Evolutionary conservation across 1,284 basidiomycete species (phyloP), one percentile per base, ranked within the genome.

Genomic region (Fomitopsis schrenkii): DNA sequence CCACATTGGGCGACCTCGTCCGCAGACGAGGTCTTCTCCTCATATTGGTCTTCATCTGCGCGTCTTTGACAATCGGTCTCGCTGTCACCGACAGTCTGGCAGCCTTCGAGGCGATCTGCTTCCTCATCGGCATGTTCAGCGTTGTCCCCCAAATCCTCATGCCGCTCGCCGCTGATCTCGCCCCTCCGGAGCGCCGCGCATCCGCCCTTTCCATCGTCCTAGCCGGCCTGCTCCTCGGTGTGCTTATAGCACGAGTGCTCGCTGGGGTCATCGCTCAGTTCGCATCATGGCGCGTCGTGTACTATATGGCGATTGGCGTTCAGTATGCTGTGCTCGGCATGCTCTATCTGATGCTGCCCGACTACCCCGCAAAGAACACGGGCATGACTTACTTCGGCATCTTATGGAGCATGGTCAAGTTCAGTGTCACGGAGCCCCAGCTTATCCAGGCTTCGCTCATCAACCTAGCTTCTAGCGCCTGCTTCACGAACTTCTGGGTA

Each of bases 111-210:
- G 76, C 74, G 0, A 68, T 85, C n/a, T 77, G 76, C 22, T 83
- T 81, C 71, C 66, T 84, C 44, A 71, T 80, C 55, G 81, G 82
- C 5, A 65, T 80, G 30, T 68, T 74, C 56, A 79, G 78, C 17
- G 79, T 84, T 54, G 66, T 72, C 0, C 77, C 78, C 0, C 76
- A 77, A 59, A 72, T 78, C 56, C 77, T 83, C 63, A 77, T 84
- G 41, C 82, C 83, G 0, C 78, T 84, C 58, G 79, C 83, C 2
- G 83, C 80, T 4, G 83, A 86, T 68, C 75, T 85, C 15, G 81
- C 83, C 0, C 81, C 79, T 1, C 76, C 80, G 1, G 74, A 80
- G 22, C 74, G 75, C 19, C 74, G 83, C 30, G 81, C 81, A 0
- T 75, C 76, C 45, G 77, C 81, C 2, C 79, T 86, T 58, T 80